Base-by-base conservation (phyloP, 768 basidiomycete species). In the Lentinula edodes region DNA sequence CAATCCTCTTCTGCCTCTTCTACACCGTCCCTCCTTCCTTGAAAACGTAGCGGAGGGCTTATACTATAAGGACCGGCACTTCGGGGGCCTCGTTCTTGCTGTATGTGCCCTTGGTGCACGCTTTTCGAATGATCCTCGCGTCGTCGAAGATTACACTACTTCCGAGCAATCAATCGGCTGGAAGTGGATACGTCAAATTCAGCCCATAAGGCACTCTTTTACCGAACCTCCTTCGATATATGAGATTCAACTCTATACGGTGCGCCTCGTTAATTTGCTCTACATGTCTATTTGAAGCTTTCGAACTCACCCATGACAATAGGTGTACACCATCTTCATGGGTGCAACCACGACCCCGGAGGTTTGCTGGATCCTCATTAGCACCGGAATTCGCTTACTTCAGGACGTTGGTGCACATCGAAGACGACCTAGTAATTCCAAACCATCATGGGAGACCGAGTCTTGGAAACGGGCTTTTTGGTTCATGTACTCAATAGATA, bases 361-460 rank as follows among this genome's bases (percentile, higher is more conserved):
- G 51, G 74, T 76, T 15, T 74, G 72, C 59, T 88, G 87, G 88
- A 74, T 71, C 5, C 64, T 84, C 1, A 71, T 79, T 15, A 84
- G 86, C 2, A 67, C 83, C n/a, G 83, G 80, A 39, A 73, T 89
- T 15, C 79, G 86, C 5, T 72, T 80, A 8, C 81, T 82, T 0
- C 82, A 87, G 66, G 87, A 88, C 62, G 78, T 86, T 4, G 81
- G 88, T 5, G 79, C 80, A 0, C 83, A 87, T 65, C 71, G 80
- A 28, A 66, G 73, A 61, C 76, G 74, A 71, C 13, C 18, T 5
- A 67, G 50, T 71, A 72, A 64, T 63, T 62, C 28, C 38, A 66
- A 67, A 9, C 73, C 70, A 2, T 75, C 77, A 1, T 63, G 76
- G 2, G 85, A 89, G 62, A 75, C 80, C 48, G 88, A 91, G 66